Conservation (phyloP, 2,329 filamentous ascomycete genomes). For the Epichloe coenophiala region DNA sequence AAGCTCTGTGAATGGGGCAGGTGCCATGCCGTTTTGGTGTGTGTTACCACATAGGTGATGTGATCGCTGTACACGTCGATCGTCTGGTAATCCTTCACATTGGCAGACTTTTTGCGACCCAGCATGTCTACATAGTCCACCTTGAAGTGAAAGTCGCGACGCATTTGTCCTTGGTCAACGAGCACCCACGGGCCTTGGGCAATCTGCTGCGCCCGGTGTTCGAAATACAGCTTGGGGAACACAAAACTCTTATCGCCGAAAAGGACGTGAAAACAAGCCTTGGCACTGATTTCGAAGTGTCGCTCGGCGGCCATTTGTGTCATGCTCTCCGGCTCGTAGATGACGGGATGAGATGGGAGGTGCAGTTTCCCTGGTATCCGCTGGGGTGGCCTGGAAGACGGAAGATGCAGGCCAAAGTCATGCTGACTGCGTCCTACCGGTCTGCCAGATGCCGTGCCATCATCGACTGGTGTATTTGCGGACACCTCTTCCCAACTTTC, state of each 20-base stretch:
- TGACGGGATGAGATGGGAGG: conserved; percentile 65
- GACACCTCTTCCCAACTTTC: conserved; percentile 88
- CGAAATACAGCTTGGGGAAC: conserved; percentile 82
- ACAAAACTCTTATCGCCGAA: conserved; percentile 95
- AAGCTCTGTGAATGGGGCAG: conserved; percentile 70
- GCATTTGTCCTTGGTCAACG: conserved; percentile 55
- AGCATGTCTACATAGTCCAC: conserved; percentile 55
- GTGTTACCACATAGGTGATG: conserved; percentile 50
- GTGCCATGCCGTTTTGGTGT: conserved; percentile 61
- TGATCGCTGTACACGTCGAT: conserved; percentile 77
- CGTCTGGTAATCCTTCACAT: conserved; percentile 69
- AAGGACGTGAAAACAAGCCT: conserved; percentile 88
- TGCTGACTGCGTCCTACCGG: conserved; percentile 16
- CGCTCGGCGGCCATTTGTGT: conserved; percentile 61
- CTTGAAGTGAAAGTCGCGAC: conserved; percentile 68
- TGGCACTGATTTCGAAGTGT: conserved; percentile 81
- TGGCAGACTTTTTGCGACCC: conserved; percentile 43
- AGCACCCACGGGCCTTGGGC: conserved; percentile 76
- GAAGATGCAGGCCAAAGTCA: conserved; percentile 23
- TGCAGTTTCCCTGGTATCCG: conserved; percentile 56
- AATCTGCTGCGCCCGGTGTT: conserved; percentile 65
- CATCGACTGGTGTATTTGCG: conserved; percentile 44
- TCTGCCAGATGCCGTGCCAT: conserved; percentile 30
- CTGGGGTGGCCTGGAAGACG: conserved; percentile 18
- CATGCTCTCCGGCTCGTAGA: conserved; percentile 76